Conservation (phyloP, 2,329 filamentous ascomycete species). For the Cytospora schulzeri region DNA sequence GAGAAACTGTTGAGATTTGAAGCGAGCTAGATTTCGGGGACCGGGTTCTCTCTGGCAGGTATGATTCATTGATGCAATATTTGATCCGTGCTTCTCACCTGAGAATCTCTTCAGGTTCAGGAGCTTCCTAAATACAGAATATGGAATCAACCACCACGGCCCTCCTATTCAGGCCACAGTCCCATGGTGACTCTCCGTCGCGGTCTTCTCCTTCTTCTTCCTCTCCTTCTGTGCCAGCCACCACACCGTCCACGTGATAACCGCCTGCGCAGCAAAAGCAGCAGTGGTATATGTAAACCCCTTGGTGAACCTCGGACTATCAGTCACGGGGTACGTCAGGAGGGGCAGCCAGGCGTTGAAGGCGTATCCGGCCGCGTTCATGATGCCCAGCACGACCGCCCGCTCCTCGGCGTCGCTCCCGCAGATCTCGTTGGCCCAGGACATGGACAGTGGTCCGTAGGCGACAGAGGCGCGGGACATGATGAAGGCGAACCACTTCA, state of each 20-base stretch:
- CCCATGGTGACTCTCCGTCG: slow-evolving; percentile 29
- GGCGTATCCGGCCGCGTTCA: slow-evolving; percentile 48
- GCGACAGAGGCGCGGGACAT: slow-evolving; percentile 13
- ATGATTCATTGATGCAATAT: too few species aligned
- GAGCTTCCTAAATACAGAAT: background rate
- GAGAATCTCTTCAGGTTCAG: background rate
- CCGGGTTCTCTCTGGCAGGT: too few species aligned
- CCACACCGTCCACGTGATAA: slow-evolving; percentile 26
- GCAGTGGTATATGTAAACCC: slow-evolving; percentile 35
- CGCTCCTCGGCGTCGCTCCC: slow-evolving; percentile 50
- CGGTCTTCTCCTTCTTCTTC: slow-evolving; percentile 15
- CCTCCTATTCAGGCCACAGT: slow-evolving; percentile 5
- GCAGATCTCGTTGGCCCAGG: slow-evolving; percentile 52
- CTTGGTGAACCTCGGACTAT: slow-evolving; percentile 44
- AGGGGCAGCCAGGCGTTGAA: slow-evolving; percentile 49
- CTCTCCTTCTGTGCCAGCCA: slow-evolving; percentile 13
- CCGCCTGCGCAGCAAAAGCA: slow-evolving; percentile 19
- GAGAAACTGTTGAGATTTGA: too few species aligned
- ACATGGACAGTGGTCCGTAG: slow-evolving; percentile 35
- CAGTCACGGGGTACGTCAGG: slow-evolving; percentile 39
- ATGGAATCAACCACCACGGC: background rate
- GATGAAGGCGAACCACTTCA: slow-evolving; percentile 31
- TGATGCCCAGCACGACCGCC: slow-evolving; percentile 51
- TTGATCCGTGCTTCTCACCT: too few species aligned
- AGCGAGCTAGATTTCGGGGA: too few species aligned